A percentile compares a stretch with the other conserved stretches of the same genome.
Evolutionary conservation across 2,329 filamentous ascomycete species (phyloP).

Genomic region (Tolypocladium amazonense): DNA sequence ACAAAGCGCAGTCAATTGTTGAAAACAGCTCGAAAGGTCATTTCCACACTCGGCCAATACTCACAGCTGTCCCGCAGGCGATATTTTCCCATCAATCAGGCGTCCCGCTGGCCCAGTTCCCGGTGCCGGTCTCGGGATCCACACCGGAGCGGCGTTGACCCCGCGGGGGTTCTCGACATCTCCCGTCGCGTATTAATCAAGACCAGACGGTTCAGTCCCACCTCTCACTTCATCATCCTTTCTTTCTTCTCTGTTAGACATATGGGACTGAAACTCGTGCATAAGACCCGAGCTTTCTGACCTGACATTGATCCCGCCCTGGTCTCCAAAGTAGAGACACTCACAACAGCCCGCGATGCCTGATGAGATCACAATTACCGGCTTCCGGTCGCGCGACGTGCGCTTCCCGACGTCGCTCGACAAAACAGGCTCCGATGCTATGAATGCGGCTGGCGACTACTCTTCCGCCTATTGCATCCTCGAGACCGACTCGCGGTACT

Average conservation of each 20-base stretch:
- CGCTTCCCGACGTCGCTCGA: constrained; percentile 86
- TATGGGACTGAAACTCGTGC: neutral
- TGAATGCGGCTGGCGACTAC: constrained; percentile 91
- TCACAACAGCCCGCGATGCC: neutral
- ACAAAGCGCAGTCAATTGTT: too few relatives aligned
- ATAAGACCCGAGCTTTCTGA: neutral
- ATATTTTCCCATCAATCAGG: neutral
- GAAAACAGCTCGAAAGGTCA: neutral
- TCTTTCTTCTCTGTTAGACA: neutral
- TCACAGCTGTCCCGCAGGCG: neutral
- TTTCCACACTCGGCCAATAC: neutral
- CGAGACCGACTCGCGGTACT: constrained; percentile 61
- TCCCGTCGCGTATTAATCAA: neutral
- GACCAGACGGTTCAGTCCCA: neutral
- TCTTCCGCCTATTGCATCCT: constrained; percentile 92
- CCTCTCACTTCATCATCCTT: neutral
- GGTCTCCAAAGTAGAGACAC: neutral
- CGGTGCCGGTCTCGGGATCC: neutral
- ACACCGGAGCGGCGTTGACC: neutral
- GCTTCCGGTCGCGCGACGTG: constrained; percentile 62
- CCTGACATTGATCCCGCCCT: neutral
- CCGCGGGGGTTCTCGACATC: neutral
- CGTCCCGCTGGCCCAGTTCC: neutral
- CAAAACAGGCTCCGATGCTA: constrained; percentile 93
- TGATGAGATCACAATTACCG: constrained; percentile 57